phyloP scores from a whole-genome alignment of 495 filamentous ascomycete genomes.

The Aspergillus nidulans region DNA sequence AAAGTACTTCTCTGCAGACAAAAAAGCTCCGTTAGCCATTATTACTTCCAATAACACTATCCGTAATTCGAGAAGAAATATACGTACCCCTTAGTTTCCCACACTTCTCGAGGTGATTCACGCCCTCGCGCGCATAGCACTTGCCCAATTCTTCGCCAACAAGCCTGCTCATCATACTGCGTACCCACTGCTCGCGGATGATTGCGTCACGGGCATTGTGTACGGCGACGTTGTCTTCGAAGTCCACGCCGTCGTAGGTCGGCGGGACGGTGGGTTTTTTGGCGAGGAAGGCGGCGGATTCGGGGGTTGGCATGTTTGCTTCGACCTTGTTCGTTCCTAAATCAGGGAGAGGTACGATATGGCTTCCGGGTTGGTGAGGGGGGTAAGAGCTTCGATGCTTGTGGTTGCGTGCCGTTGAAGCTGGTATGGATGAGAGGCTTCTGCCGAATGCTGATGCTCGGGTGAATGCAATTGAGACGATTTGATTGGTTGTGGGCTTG shows the following conservation, averaged over 20 bases:
- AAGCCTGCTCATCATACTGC: constrained; percentile 92
- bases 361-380: neutral
- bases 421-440: constrained; percentile 5
- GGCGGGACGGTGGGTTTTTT: constrained; percentile 92
- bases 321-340: neutral
- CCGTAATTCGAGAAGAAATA: neutral
- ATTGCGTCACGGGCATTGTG: constrained; percentile 94
- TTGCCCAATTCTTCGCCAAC: constrained; percentile 92
- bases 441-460: constrained; percentile 3
- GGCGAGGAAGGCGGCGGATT: constrained; percentile 86
- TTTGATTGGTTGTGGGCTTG: constrained; percentile 18
- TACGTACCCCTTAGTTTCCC: constrained; percentile 75
- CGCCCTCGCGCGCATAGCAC: constrained; percentile 90
- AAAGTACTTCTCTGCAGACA: constrained; percentile 79
- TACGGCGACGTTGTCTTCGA: constrained; percentile 80
- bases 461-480: constrained; percentile 16
- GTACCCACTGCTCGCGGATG: constrained; percentile 95
- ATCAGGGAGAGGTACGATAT: neutral
- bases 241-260: constrained; percentile 96
- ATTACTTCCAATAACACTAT: neutral
- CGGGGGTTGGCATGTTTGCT: constrained; percentile 69
- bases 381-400: neutral
- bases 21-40: neutral
- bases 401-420: neutral
- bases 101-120: constrained; percentile 98